phyloP scores from a whole-genome alignment of 2,329 filamentous ascomycete species.

The Paecilomyces dactylethromorphus region DNA sequence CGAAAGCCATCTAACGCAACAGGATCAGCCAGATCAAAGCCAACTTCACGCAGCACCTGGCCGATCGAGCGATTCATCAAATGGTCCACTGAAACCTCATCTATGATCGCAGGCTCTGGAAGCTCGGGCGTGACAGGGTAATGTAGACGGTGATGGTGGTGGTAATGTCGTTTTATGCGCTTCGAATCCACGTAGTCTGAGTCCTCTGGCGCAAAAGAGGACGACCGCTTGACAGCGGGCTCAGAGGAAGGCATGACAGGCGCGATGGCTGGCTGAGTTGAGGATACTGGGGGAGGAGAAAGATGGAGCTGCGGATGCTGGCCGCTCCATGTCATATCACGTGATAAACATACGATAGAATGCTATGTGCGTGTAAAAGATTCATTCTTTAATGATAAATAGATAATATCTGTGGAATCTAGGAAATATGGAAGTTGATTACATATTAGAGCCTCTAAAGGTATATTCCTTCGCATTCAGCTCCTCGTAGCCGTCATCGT shows the following conservation, averaged over 20 bases:
- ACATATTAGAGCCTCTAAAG: not conserved
- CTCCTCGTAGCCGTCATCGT: not conserved
- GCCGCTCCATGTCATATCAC: slow-evolving; percentile 15
- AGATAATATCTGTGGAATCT: not conserved
- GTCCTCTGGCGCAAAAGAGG: slow-evolving; percentile 13
- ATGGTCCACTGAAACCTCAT: slow-evolving; percentile 48
- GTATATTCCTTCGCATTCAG: not conserved
- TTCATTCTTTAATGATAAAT: not conserved
- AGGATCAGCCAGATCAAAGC: slow-evolving; percentile 50
- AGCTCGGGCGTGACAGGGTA: slow-evolving; percentile 23
- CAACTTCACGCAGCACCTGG: slow-evolving; percentile 43
- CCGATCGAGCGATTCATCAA: slow-evolving; percentile 52
- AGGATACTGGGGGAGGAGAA: slow-evolving; percentile 5
- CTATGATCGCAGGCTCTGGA: slow-evolving; percentile 38
- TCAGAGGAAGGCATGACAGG: slow-evolving; percentile 12
- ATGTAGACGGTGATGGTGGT: slow-evolving; percentile 36
- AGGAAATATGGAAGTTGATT: not conserved
- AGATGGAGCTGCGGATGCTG: slow-evolving; percentile 4
- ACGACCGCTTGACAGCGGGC: slow-evolving; percentile 26
- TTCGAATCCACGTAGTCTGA: slow-evolving; percentile 19
- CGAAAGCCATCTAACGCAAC: slow-evolving; percentile 52
- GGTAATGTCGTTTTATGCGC: slow-evolving; percentile 32
- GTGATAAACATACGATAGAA: slow-evolving; percentile 15
- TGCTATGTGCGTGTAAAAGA: not conserved
- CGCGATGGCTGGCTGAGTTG: slow-evolving; percentile 20